These are phyloP conservation scores for Tylopilus rubrobrunneus DNA, from an alignment of 768 basidiomycete genomes.

Conservation along the genomic window DNA sequence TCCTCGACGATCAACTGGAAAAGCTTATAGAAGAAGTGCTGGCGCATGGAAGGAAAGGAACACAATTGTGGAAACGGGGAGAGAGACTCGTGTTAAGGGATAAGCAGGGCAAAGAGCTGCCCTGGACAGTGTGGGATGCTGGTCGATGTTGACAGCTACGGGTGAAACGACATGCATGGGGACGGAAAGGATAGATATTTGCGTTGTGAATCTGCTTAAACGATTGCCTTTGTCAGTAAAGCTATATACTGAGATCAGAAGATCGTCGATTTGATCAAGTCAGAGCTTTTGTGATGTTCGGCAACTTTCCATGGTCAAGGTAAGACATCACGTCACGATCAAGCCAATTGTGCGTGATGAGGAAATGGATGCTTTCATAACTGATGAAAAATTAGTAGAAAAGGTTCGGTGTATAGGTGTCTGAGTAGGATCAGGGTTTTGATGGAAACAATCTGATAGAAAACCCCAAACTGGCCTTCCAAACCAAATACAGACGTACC, in stretches of 20 bases:
- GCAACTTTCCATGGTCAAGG: no score
- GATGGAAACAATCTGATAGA: not conserved
- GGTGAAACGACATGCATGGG: not conserved
- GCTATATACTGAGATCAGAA: no score
- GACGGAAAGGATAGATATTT: not conserved
- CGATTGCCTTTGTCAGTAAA: no score
- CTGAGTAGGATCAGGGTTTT: not conserved
- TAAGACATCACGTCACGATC: no score
- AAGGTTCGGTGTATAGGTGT: no score
- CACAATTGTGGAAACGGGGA: constrained; percentile 4
- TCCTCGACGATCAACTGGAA: constrained; percentile 9
- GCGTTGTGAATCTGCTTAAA: not conserved
- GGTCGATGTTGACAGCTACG: not conserved
- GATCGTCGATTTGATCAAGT: no score
- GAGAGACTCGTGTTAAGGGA: constrained; percentile 1
- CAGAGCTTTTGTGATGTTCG: no score
- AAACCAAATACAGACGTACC: not conserved
- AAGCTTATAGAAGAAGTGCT: not conserved
- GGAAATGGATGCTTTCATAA: no score
- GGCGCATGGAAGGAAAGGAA: constrained; percentile 1
- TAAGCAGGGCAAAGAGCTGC: not conserved
- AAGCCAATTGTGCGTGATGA: no score
- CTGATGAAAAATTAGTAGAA: no score
- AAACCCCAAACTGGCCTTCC: not conserved
- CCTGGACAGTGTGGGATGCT: constrained; percentile 21